Base-by-base conservation (phyloP, 352 stramenopile genomes). In the Phytophthora podocarpi region DNA sequence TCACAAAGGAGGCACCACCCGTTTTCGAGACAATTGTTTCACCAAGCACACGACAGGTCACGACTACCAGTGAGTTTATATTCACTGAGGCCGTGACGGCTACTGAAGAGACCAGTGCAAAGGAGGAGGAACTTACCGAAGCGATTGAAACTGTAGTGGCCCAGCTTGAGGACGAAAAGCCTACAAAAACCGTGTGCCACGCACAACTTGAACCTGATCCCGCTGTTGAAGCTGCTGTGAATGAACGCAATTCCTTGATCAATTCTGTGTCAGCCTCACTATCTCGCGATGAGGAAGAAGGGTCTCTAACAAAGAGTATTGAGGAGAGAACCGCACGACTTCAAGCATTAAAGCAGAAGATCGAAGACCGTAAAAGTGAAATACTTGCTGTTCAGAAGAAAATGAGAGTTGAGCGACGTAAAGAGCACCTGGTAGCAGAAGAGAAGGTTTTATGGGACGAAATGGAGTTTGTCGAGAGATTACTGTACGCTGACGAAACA, bases 291-390 rank as follows among this genome's bases (percentile, higher is more conserved):
- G 27, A 67, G 28, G 64, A 75, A 47, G 76, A 80, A 4, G 79
- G 84, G 20, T 39, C 64, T 6, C 43, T 89, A 7, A 74, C 70
- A 3, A 87, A 82, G 16, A 92, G 80, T 53, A 87, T 92, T 47
- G 78, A 92, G 45, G 80, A 85, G 50, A 74, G 87, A 46, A 70
- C 43, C 2, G 65, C 74, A 36, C 66, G 81, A 2, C 61, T 90
- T 21, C 67, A 85, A 27, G 27, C 54, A n/a, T 61, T 92, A 21
- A 85, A 70, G 15, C 40, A 69, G 15, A 45, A 58, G 26, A 78
- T 92, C 48, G 39, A 75, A 18, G 52, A 58, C 12, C 74, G 79
- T 7, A 86, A 84, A 50, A 37, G 48, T 27, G 77, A 85, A 30
- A 67, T 85, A 16, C 8, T 67, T 12, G 26, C 20, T 0, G 68